A percentile compares a stretch with the other conserved stretches of the same genome.
phyloP scores from a whole-genome alignment of 805 yeast genomes.

The Tanozyma kutaoensis region DNA sequence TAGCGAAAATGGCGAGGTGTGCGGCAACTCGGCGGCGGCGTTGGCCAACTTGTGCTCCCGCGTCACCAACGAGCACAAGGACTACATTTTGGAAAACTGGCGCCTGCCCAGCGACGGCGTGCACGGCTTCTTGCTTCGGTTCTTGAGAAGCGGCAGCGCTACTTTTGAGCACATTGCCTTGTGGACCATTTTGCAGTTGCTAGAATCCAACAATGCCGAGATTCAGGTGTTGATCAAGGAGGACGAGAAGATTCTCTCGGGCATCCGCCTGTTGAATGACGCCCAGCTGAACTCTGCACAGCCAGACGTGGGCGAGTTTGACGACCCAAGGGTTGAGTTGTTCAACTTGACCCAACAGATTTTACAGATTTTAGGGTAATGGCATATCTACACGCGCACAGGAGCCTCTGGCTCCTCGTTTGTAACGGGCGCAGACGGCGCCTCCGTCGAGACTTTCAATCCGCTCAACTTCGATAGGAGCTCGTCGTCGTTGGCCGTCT shows the following conservation, averaged over 20 bases:
- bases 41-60: slow-evolving; percentile 90
- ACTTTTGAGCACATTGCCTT: slow-evolving; percentile 96
- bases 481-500: no score
- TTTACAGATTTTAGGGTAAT: slow-evolving; percentile 34
- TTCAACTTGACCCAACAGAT: slow-evolving; percentile 59
- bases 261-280: slow-evolving; percentile 28
- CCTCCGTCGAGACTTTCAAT: not conserved
- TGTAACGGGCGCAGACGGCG: not conserved
- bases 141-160: slow-evolving; percentile 71
- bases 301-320: slow-evolving; percentile 24
- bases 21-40: slow-evolving; percentile 98
- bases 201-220: slow-evolving; percentile 71
- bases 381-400: not conserved
- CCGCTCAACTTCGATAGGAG: slow-evolving; percentile 1
- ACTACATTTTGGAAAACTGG: slow-evolving; percentile 69
- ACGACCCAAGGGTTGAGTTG: slow-evolving; percentile 52
- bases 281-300: slow-evolving; percentile 2
- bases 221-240: slow-evolving; percentile 42
- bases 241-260: slow-evolving; percentile 38
- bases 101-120: slow-evolving; percentile 73
- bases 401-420: slow-evolving; percentile 2
- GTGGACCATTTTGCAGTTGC: slow-evolving; percentile 89
- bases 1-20: slow-evolving; percentile 83
- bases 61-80: slow-evolving; percentile 60
- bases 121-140: slow-evolving; percentile 67